Base-by-base conservation (phyloP, 805 yeast genomes). In the Kodamaea kakaduensis region DNA sequence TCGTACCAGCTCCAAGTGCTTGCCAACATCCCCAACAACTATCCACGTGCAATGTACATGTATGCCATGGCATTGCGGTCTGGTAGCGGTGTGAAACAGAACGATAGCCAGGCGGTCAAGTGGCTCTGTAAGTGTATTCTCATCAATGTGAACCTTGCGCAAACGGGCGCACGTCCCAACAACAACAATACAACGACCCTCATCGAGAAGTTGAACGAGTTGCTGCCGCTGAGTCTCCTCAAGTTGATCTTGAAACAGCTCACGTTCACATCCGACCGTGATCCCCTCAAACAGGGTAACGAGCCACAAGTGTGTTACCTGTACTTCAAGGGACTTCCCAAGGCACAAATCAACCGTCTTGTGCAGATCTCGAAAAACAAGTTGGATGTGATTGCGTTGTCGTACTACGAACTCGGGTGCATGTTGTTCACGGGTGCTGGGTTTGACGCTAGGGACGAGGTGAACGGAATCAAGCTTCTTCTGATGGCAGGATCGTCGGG, bases 401-500 rank as follows among this genome's bases (percentile, higher is more conserved):
- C 84, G 0, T 63, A 76, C 43, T 77, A 71, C 46, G 86, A 81
- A 53, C 67, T 79, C 38, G 90, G 82, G 5, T 73, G 71, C 44
- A 65, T 73, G 6, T 71, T 71, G 38, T 49, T 72, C 34, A 68
- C 73, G 46, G 85, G 82, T 5, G 68, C 74, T 67, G 88, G 86
- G 1, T 30, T 56, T 9, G 53, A 53, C 5, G 53, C 51, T 12
- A 68, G 69, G 40, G 78, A 81, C 46, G 84, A 79, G 47, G 40
- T 45, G 6, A 67, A 65, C 45, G 90, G 84, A 0, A 59, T 83
- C 18, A 66, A 66, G 41, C 74, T 75, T 44, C 59, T 81, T 31
- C 82, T 81, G 40, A 69, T 74, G 47, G 77, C 87, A 2, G 90
- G 79, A 0, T 64, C 78, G 6, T 56, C 79, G 52, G 93, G 90